Evolutionary conservation across 2,329 filamentous ascomycete genomes (phyloP), one percentile per base, ranked within the genome.

Genomic region (Fusarium chuoi): DNA sequence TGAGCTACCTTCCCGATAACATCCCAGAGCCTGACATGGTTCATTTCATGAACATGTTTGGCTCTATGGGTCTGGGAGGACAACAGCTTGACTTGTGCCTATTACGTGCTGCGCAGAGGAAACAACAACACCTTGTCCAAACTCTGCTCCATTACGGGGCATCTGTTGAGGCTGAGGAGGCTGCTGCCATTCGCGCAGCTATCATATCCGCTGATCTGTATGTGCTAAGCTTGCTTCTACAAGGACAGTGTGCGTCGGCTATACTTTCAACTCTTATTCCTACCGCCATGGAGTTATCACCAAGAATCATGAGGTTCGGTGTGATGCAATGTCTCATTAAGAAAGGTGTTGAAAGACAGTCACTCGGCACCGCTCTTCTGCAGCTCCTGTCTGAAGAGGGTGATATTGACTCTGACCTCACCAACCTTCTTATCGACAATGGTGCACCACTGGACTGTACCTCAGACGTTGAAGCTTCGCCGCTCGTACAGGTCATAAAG

Each of bases 351-450:
- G 35, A 44, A 11, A 48, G 20, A 2, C 26, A 59, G 11, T 15
- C 38, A 8, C 62, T 71, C 0, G 61, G 45, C 2, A 7, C 20
- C 1, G 38, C 44, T 7, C 24, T 71, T 2, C 26, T 48, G 6
- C 9, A 54, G 3, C 12, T 49, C 14, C 35, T 57, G 1, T 44
- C n/a, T 5, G 67, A 71, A n/a, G 55, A 62, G 1, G 45, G 20
- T 0, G 26, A 52, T 0, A 35, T 58, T 4, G 68, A 71, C 39
- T 42, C 35, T 1, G 41, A 58, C 1, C 30, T 71, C 6, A 20
- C 62, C 13, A 55, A 61, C 9, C 36, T 71, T 7, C 52, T 71
- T 15, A 41, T 71, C 5, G 55, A 66, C 8, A 26, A 66, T 10
- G 38, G 41, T 20, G 68, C 67, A 3, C 41, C 67, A 4, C 12